These are phyloP conservation scores for Pittosporum tobira DNA, from an alignment of 129 eudicot species.

Conservation along the genomic window DNA sequence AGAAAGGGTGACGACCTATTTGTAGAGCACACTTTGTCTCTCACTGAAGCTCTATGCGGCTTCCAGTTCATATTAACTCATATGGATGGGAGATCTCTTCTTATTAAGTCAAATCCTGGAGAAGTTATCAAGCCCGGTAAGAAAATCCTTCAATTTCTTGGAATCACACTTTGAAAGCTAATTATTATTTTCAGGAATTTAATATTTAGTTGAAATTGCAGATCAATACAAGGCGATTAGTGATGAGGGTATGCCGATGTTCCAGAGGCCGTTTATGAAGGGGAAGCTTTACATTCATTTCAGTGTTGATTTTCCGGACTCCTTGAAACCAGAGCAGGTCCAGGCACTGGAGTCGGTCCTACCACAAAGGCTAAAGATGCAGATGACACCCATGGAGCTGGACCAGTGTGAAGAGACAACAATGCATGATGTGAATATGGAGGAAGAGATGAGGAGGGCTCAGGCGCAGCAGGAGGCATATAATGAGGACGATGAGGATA, in stretches of 20 bases:
- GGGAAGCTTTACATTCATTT: slow-evolving; percentile 68
- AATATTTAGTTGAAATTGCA: neutral
- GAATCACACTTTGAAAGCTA: neutral
- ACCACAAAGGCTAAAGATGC: slow-evolving; percentile 32
- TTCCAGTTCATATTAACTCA: slow-evolving; percentile 64
- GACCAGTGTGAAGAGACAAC: slow-evolving; percentile 86
- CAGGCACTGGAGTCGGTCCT: slow-evolving; percentile 52
- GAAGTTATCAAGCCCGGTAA: slow-evolving; percentile 79
- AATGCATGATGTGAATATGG: slow-evolving; percentile 62
- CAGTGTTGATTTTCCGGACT: slow-evolving; percentile 56
- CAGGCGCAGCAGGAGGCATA: slow-evolving; percentile 54
- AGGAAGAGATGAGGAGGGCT: slow-evolving; percentile 76
- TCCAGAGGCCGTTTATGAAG: slow-evolving; percentile 74
- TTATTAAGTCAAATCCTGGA: slow-evolving; percentile 67
- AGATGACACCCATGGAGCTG: slow-evolving; percentile 56
- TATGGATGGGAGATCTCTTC: slow-evolving; percentile 59
- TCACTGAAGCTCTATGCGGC: slow-evolving; percentile 80
- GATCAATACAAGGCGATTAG: slow-evolving; percentile 68
- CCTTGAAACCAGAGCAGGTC: slow-evolving; percentile 39
- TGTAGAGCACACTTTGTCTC: slow-evolving; percentile 55
- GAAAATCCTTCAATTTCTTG: slow-evolving; percentile 1
- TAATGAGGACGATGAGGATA: slow-evolving; percentile 75
- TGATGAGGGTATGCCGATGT: slow-evolving; percentile 84
- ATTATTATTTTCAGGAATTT: neutral
- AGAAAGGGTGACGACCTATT: slow-evolving; percentile 78